Conservation (phyloP, 1,284 basidiomycete genomes). For the Ganoderma leucocontextum region DNA sequence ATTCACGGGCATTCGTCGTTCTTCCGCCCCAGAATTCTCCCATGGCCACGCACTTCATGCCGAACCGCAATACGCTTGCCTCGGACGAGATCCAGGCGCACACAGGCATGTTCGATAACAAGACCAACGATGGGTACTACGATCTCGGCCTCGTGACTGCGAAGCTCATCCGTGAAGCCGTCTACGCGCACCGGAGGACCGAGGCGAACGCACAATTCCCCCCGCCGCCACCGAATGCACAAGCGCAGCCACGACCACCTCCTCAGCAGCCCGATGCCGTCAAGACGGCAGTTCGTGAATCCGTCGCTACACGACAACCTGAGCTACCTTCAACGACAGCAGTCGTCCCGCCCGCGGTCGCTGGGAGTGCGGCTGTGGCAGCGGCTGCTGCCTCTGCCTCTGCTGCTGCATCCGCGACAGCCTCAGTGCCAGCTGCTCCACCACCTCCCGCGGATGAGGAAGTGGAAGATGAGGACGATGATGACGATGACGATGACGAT, state of each 20-base stretch:
- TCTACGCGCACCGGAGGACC: slow-evolving; percentile 37
- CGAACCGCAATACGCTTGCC: slow-evolving; percentile 72
- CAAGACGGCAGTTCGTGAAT: slow-evolving; percentile 7
- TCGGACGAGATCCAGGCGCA: slow-evolving; percentile 89
- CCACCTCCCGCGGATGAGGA: slow-evolving; percentile 9
- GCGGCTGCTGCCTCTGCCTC: not conserved
- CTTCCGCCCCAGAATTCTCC: slow-evolving; percentile 67
- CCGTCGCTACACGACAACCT: slow-evolving; percentile 5
- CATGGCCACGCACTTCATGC: slow-evolving; percentile 63
- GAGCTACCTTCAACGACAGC: not conserved
- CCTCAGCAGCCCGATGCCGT: not conserved
- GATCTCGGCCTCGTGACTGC: slow-evolving; percentile 79
- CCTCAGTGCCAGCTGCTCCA: not conserved
- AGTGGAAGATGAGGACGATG: slow-evolving; percentile 14
- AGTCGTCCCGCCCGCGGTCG: not conserved
- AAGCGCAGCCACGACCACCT: not conserved
- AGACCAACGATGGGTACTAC: slow-evolving; percentile 92
- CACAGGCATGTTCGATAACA: slow-evolving; percentile 86
- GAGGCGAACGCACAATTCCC: slow-evolving; percentile 11
- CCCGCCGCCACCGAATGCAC: not conserved
- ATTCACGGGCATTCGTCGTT: slow-evolving; percentile 78
- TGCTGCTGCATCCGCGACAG: not conserved
- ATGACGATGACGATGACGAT: slow-evolving; percentile 16
- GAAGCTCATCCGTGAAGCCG: slow-evolving; percentile 64
- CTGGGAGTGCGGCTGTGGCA: not conserved